A percentile compares a stretch with the other conserved stretches of the same genome.
phyloP scores from a whole-genome alignment of 352 stramenopile genomes.

The Phytophthora syringae region DNA sequence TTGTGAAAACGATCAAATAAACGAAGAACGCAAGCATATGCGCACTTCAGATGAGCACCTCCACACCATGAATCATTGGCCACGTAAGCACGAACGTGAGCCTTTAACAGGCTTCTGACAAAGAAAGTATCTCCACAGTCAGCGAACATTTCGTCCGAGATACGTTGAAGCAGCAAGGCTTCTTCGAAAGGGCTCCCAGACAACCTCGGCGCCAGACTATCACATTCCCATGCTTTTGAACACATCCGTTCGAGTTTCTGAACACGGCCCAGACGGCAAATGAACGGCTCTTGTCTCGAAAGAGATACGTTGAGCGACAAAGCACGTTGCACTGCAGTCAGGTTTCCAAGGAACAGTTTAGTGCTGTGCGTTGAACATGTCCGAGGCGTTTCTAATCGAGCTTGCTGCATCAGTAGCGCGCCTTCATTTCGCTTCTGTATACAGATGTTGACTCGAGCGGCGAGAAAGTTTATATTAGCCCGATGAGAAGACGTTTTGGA shows the following conservation, averaged over 20 bases:
- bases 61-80: slow-evolving; percentile 33
- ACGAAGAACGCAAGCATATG: slow-evolving; percentile 28
- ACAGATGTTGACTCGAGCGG: slow-evolving; percentile 24
- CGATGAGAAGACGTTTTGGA: slow-evolving; percentile 37
- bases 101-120: slow-evolving; percentile 50
- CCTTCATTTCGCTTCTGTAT: slow-evolving; percentile 31
- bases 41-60: slow-evolving; percentile 43
- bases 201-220: slow-evolving; percentile 48
- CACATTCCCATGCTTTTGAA: slow-evolving; percentile 57
- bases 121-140: slow-evolving; percentile 63
- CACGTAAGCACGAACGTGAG: slow-evolving; percentile 58
- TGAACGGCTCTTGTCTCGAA: slow-evolving; percentile 49
- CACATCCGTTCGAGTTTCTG: slow-evolving; percentile 73
- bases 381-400: slow-evolving; percentile 31
- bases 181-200: slow-evolving; percentile 56
- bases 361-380: not conserved
- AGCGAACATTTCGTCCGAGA: slow-evolving; percentile 51
- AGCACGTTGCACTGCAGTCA: slow-evolving; percentile 46
- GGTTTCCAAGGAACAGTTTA: slow-evolving; percentile 29
- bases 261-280: slow-evolving; percentile 44
- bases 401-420: slow-evolving; percentile 38
- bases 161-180: slow-evolving; percentile 61
- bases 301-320: slow-evolving; percentile 38
- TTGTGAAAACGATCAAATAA: slow-evolving; percentile 50
- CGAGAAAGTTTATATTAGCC: slow-evolving; percentile 40